These are phyloP conservation scores for Grosmannia clavigera DNA, from an alignment of 2,329 filamentous ascomycete species.

Conservation along the genomic window DNA sequence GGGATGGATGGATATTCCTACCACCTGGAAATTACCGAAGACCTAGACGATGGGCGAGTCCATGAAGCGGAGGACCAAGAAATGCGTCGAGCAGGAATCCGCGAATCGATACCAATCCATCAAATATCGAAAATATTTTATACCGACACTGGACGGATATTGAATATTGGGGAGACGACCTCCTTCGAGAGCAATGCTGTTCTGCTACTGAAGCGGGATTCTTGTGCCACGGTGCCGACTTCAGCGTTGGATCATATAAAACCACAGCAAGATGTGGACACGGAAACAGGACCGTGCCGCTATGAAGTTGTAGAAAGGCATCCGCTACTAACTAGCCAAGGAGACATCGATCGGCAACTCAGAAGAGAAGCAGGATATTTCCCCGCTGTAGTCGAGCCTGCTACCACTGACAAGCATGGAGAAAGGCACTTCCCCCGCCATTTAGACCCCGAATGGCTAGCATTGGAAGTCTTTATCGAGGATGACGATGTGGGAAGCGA, in stretches of 20 bases:
- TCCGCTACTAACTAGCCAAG: slow-evolving; percentile 24
- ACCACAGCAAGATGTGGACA: slow-evolving; percentile 6
- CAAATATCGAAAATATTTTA: slow-evolving; percentile 85
- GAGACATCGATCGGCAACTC: slow-evolving; percentile 34
- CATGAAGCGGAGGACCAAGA: slow-evolving; percentile 30
- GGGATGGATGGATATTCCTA: slow-evolving; percentile 51
- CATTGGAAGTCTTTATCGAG: slow-evolving; percentile 71
- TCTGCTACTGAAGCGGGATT: slow-evolving; percentile 60
- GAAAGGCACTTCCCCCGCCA: slow-evolving; percentile 56
- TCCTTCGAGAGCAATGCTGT: slow-evolving; percentile 63
- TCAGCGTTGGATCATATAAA: slow-evolving; percentile 19
- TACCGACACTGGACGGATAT: slow-evolving; percentile 75
- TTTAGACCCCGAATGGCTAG: slow-evolving; percentile 82
- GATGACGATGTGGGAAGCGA: slow-evolving; percentile 33
- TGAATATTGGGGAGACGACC: slow-evolving; percentile 54
- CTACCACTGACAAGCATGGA: background rate
- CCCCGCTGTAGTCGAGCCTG: background rate
- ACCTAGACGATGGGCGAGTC: slow-evolving; percentile 49
- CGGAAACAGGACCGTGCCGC: slow-evolving; percentile 12
- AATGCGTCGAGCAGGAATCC: slow-evolving; percentile 31
- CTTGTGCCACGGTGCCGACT: slow-evolving; percentile 46
- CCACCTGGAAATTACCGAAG: slow-evolving; percentile 70
- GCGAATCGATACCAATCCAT: slow-evolving; percentile 39
- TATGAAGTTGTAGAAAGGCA: slow-evolving; percentile 3
- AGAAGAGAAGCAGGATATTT: slow-evolving; percentile 19